Evolutionary conservation across 2,329 filamentous ascomycete species (phyloP), one percentile per base, ranked within the genome.

Genomic region (Botryosphaeria dothidea): DNA sequence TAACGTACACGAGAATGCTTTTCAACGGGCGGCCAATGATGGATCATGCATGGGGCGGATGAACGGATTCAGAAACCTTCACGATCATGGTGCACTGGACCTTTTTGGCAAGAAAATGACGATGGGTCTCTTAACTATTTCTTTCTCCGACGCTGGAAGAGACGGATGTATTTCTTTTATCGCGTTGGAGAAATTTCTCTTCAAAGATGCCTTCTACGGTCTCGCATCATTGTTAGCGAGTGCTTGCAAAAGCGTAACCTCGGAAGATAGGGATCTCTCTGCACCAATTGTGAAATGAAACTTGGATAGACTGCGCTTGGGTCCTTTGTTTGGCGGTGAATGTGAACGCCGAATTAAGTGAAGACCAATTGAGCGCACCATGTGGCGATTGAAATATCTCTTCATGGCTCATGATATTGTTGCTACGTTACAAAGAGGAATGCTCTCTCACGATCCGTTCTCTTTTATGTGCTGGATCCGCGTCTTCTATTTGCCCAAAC

Each of bases 1-100:
- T 54, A 64, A n/a, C 61, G 61, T 31, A 56, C 49, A 64, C 56
- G 38, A 60, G 56, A 45, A 60, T 23, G 41, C 38, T 36, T 58
- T 58, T 58, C 23, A 58, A 29, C 38, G 54, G 54, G 25, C n/a
- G 25, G 25, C 38, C 54, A 45, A 45, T 25, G 54, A 45, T 21
- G 17, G 36, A 25, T 46, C 41, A 48, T 60, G 38, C 43, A 45
- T 60, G n/a, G 56, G 41, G 7, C 17, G 29, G n/a, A 19, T 45
- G 56, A 17, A 36, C 23, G 56, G 56, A 46, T 60, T 48, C 19
- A n/a, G 56, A 45, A 31, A 25, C 41, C 56, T 29, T 60, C 56
- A 60, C 43, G 56, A 60, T 46, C 41, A 34, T 36, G 43, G 56
- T 60, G 41, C 41, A 60, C 27, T 46, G 56, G 41, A n/a, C 17